phyloP scores from a whole-genome alignment of 2,329 filamentous ascomycete species.

The Penicillium sp. region DNA sequence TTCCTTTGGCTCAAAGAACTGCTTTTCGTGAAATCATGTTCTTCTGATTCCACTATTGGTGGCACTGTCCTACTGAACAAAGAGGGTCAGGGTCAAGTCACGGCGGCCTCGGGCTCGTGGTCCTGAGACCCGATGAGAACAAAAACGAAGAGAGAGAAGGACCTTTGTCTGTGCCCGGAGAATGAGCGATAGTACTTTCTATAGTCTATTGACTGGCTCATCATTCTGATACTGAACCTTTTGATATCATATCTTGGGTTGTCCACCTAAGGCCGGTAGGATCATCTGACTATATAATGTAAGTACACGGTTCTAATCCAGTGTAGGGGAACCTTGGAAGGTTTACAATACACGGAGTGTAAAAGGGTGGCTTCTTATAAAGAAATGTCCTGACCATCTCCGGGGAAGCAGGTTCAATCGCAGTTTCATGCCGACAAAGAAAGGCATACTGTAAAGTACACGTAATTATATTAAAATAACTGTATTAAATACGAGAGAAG shows the following conservation, averaged over 20 bases:
- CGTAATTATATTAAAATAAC: neutral
- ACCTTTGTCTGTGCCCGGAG: too few relatives aligned
- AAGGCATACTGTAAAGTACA: constrained; percentile 2
- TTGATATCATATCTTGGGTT: too few relatives aligned
- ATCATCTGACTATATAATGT: too few relatives aligned
- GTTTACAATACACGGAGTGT: neutral
- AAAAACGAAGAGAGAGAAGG: too few relatives aligned
- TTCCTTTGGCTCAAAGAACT: neutral
- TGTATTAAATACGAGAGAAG: neutral
- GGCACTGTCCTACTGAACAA: neutral
- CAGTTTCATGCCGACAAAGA: constrained; percentile 5
- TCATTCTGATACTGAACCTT: too few relatives aligned
- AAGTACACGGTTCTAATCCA: too few relatives aligned
- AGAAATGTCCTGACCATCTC: neutral
- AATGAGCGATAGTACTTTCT: too few relatives aligned
- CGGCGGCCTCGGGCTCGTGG: too few relatives aligned
- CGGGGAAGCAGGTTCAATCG: neutral
- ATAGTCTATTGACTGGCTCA: too few relatives aligned
- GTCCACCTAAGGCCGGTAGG: too few relatives aligned
- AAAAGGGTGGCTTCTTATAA: neutral
- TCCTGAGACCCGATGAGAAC: too few relatives aligned
- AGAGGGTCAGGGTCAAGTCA: neutral
- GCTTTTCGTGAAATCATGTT: neutral
- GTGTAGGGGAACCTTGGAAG: neutral
- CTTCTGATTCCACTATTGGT: neutral